Evolutionary conservation across 352 stramenopile genomes (phyloP).

Genomic region (Phytophthora agathidicida): DNA sequence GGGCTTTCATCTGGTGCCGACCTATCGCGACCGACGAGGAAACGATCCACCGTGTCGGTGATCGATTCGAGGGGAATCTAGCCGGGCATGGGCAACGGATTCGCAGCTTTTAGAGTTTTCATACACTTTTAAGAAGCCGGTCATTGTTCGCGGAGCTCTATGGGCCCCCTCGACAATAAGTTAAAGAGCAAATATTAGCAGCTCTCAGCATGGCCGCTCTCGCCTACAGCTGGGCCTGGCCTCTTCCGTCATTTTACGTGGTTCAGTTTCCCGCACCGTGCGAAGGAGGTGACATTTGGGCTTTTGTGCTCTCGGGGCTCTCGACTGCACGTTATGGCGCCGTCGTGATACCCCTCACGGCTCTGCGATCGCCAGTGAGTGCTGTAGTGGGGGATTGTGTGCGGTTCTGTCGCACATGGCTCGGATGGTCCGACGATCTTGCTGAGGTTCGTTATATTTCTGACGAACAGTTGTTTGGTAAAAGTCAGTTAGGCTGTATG

Average conservation of each 20-base stretch:
- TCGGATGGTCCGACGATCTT: slow-evolving; percentile 3
- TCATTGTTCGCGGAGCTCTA: no score
- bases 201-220: neutral
- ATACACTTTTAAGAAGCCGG: no score
- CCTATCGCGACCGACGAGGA: neutral
- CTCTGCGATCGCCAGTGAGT: no score
- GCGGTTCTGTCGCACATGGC: neutral
- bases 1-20: slow-evolving; percentile 3
- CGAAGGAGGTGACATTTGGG: neutral
- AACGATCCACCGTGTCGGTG: neutral
- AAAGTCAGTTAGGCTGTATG: slow-evolving; percentile 5
- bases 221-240: slow-evolving; percentile 9
- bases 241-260: slow-evolving; percentile 12
- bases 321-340: no score
- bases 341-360: no score
- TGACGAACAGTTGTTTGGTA: slow-evolving; percentile 25
- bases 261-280: slow-evolving; percentile 3
- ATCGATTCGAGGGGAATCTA: no score
- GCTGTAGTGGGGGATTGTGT: no score
- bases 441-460: slow-evolving; percentile 2
- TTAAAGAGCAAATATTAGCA: no score
- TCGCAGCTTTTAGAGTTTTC: no score
- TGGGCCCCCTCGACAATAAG: no score
- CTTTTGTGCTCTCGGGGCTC: neutral
- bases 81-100: no score